phyloP scores from a whole-genome alignment of 768 basidiomycete species.

The Stropharia rugosoannulata region DNA sequence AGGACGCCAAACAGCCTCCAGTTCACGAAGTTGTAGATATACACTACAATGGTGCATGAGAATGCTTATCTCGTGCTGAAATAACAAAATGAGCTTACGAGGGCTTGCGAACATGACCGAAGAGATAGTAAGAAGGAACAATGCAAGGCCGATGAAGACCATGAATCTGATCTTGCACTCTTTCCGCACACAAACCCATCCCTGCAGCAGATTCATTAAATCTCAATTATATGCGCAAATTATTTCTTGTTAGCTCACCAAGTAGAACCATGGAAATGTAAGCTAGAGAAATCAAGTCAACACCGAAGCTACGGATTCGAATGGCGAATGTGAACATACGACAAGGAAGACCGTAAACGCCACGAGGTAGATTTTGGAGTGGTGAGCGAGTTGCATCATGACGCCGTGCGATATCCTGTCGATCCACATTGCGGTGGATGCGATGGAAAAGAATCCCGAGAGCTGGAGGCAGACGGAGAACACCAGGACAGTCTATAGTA shows the following conservation, averaged over 20 bases:
- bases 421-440: conserved; percentile 48
- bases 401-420: conserved; percentile 39
- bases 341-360: conserved; percentile 38
- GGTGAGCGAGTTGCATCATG: conserved; percentile 31
- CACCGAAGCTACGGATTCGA: background rate
- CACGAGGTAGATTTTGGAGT: conserved; percentile 36
- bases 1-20: conserved; percentile 53
- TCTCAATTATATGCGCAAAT: background rate
- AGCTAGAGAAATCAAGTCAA: conserved; percentile 25
- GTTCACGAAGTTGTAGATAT: conserved; percentile 38
- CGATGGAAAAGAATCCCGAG: conserved; percentile 46
- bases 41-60: conserved; percentile 26
- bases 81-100: conserved; percentile 25
- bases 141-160: conserved; percentile 37
- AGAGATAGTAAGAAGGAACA: conserved; percentile 36
- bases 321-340: conserved; percentile 28
- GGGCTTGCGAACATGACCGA: conserved; percentile 42
- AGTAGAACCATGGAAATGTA: conserved; percentile 43
- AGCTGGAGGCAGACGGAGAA: conserved; percentile 50
- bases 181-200: conserved; percentile 45
- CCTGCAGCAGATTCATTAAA: conserved; percentile 28
- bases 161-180: conserved; percentile 40
- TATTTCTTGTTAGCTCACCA: conserved; percentile 28
- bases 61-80: background rate
- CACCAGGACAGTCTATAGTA: conserved; percentile 42